A percentile compares a stretch with the other conserved stretches of the same genome.
Evolutionary conservation across 306 rosid genomes (phyloP).

Genomic region (Prunus salicina): DNA sequence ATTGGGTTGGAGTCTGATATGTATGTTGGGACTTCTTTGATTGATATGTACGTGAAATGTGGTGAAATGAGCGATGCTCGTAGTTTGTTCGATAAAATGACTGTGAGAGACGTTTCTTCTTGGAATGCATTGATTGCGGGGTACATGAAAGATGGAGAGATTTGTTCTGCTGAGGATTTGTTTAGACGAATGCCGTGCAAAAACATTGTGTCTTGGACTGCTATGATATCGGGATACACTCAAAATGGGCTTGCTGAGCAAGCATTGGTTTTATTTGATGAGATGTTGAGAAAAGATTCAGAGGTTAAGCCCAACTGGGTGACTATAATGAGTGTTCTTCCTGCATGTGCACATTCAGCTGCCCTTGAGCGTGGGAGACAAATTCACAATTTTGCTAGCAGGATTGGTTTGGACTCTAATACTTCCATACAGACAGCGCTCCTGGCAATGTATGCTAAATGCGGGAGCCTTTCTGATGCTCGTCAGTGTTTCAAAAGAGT

Average conservation of each 20-base stretch:
- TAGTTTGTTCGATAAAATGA: constrained; percentile 19
- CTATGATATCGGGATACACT: constrained; percentile 26
- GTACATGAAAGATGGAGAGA: constrained; percentile 26
- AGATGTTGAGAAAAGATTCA: constrained; percentile 15
- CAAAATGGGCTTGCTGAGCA: constrained; percentile 26
- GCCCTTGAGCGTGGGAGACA: constrained; percentile 27
- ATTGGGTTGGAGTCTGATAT: constrained; percentile 19
- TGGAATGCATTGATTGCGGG: constrained; percentile 34
- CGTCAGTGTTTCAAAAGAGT: constrained; percentile 12
- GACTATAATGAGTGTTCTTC: constrained; percentile 31
- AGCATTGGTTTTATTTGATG: constrained; percentile 25
- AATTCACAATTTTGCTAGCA: constrained; percentile 15
- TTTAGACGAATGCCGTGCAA: constrained; percentile 8
- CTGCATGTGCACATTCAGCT: constrained; percentile 30
- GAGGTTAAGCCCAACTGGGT: constrained; percentile 29
- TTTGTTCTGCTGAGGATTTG: constrained; percentile 19
- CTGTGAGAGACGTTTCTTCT: constrained; percentile 11
- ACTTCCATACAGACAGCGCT: constrained; percentile 23
- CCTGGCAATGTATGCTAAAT: constrained; percentile 30
- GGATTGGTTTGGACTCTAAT: constrained; percentile 20
- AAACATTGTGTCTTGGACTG: constrained; percentile 29
- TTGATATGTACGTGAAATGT: constrained; percentile 30
- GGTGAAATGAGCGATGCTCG: constrained; percentile 18
- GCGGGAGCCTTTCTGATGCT: constrained; percentile 29
- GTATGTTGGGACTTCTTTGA: constrained; percentile 29